Evolutionary conservation across 2,329 filamentous ascomycete species (phyloP).

Genomic region (Tolypocladium guangdongense): DNA sequence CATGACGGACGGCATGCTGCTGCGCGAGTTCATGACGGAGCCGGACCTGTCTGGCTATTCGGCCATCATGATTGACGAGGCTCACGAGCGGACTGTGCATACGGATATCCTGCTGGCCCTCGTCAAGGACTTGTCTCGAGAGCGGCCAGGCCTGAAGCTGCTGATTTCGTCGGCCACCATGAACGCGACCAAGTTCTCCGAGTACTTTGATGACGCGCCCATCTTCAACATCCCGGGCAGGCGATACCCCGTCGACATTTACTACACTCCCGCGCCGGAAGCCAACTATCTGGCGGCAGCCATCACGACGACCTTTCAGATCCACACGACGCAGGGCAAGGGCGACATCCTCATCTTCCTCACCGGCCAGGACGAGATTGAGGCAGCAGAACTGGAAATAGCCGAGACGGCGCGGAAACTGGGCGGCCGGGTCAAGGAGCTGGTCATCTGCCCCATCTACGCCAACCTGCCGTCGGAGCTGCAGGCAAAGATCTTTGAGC

Average conservation of each 20-base stretch:
- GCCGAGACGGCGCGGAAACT: slow-evolving; percentile 80
- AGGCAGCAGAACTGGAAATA: slow-evolving; percentile 73
- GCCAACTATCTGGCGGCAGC: slow-evolving; percentile 88
- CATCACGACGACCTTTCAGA: slow-evolving; percentile 89
- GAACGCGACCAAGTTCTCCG: slow-evolving; percentile 83
- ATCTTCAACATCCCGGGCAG: slow-evolving; percentile 93
- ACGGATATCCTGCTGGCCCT: slow-evolving; percentile 85
- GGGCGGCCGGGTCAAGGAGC: slow-evolving; percentile 70
- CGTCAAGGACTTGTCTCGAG: slow-evolving; percentile 77
- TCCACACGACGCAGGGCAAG: slow-evolving; percentile 73
- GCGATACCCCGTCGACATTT: slow-evolving; percentile 80
- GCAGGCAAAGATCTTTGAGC: slow-evolving; percentile 90
- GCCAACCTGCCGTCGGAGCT: slow-evolving; percentile 84
- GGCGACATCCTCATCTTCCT: slow-evolving; percentile 93
- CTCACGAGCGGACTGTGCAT: slow-evolving; percentile 84
- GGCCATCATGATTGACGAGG: slow-evolving; percentile 92
- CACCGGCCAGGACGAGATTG: slow-evolving; percentile 94
- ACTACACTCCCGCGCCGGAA: slow-evolving; percentile 83
- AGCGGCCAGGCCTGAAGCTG: slow-evolving; percentile 75
- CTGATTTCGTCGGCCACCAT: slow-evolving; percentile 92
- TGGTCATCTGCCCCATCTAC: slow-evolving; percentile 90
- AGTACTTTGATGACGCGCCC: slow-evolving; percentile 84
- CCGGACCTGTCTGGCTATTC: slow-evolving; percentile 75
- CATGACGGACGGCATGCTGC: slow-evolving; percentile 93
- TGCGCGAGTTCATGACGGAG: slow-evolving; percentile 82